Percentiles rank a stretch among this genome's conserved stretches.
Evolutionary conservation across 2,329 filamentous ascomycete genomes (phyloP).

Genomic region (Hypoxylon rubiginosum): DNA sequence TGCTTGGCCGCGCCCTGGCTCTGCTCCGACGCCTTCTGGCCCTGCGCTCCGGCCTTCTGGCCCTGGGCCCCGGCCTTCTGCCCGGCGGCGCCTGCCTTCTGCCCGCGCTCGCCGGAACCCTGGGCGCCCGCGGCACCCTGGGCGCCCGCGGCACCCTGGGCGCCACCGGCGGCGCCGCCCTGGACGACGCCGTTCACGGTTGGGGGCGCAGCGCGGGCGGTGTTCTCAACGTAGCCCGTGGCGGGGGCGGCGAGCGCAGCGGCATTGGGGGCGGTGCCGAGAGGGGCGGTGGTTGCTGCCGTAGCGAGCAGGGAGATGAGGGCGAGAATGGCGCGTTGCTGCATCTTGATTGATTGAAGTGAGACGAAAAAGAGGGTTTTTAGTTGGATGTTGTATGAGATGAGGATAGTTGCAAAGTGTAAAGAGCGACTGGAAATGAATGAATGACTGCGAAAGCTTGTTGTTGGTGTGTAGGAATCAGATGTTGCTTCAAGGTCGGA

Average conservation of each 20-base stretch:
- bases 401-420: neutral
- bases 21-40: neutral
- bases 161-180: too few species aligned
- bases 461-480: slow-evolving; percentile 16
- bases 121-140: slow-evolving; percentile 7
- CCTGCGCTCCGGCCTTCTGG: slow-evolving; percentile 9
- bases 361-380: neutral
- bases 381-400: neutral
- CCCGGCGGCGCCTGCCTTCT: slow-evolving; percentile 11
- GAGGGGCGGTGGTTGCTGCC: slow-evolving; percentile 23
- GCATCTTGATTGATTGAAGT: slow-evolving; percentile 30
- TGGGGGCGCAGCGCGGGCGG: neutral
- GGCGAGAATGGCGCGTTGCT: slow-evolving; percentile 34
- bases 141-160: too few species aligned
- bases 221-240: slow-evolving; percentile 5
- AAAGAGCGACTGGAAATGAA: slow-evolving; percentile 34
- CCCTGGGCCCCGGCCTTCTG: slow-evolving; percentile 2
- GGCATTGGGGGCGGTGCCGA: slow-evolving; percentile 10
- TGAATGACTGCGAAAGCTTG: slow-evolving; percentile 23
- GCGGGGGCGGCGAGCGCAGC: slow-evolving; percentile 17
- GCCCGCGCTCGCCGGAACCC: neutral
- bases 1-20: neutral
- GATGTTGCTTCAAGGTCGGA: neutral
- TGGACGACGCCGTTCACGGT: neutral
- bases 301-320: slow-evolving; percentile 37